Base-by-base conservation (phyloP, 2,329 filamentous ascomycete species). In the Colletotrichum noveboracense region DNA sequence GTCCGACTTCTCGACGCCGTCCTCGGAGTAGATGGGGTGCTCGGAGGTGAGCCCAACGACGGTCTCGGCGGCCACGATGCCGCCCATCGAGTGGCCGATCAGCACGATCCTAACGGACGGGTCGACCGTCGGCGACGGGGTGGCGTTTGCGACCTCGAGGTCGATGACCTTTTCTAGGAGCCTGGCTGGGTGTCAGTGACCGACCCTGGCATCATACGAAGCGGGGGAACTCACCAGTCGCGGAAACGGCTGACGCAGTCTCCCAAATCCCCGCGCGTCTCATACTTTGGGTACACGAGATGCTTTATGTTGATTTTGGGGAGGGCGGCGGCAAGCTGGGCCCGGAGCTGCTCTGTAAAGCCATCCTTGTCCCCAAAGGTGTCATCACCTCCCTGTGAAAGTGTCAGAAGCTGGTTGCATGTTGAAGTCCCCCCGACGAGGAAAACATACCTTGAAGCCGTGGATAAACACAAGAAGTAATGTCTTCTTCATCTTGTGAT, bases 81-180 rank as follows among this genome's bases (percentile, higher is more conserved):
- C 97, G 79, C 94, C 94, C 94, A 94, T 98, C 10, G 94, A 96
- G 84, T 98, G 96, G 28, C 96, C 96, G 73, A 97, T 87, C 18
- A 98, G 90, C 62, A 98, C 90, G 32, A 94, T 94, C 80, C 93
- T 93, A 24, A 98, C 95, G 1, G 94, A 95, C 7, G 96, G 95
- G 76, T 97, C 95, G 77, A 98, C 90, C 1, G 95, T 98, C 1
- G 96, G 96, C 7, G 94, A 96, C 2, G 94, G 91, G 1, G 95
- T 96, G 61, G 90, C 89, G 79, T 94, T 94, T 32, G 90, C 92
- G 73, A 98, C 96, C 85, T 99, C 96, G 80, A 98, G 88, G 84
- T 98, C 97, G 80, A 98, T 98, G 80, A 98, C 95, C 80, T 95
- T 95, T 82, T 98, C 94, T 78, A 96, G 92, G 18, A 98, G 91